These are phyloP conservation scores for Centaurea solstitialis DNA, from an alignment of 129 eudicot species.

Conservation along the genomic window DNA sequence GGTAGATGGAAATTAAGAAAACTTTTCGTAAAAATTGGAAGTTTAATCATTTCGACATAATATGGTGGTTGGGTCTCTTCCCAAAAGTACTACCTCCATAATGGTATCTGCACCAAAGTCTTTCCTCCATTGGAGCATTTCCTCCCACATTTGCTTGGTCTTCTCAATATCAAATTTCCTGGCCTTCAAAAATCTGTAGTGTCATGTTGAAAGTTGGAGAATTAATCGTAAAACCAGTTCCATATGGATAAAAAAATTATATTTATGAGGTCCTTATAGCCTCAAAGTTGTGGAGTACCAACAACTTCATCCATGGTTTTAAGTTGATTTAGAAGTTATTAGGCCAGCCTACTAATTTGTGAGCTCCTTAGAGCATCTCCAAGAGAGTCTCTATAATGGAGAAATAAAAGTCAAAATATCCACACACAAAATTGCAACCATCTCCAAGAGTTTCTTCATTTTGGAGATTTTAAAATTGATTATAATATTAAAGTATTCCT, in stretches of 20 bases:
- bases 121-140: conserved; percentile 94
- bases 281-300: no score
- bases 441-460: no score
- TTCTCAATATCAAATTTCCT: conserved; percentile 91
- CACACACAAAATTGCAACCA: no score
- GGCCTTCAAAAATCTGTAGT: conserved; percentile 82
- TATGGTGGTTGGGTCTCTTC: not conserved
- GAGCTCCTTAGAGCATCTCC: no score
- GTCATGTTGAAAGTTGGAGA: not conserved
- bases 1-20: not conserved
- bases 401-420: no score
- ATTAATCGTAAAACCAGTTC: not conserved
- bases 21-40: not conserved
- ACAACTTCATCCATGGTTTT: no score
- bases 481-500: no score
- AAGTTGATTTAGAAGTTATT: no score
- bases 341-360: no score
- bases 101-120: conserved; percentile 89
- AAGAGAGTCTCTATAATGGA: no score
- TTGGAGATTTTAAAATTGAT: no score
- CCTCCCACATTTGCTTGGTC: conserved; percentile 95
- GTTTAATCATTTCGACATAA: not conserved
- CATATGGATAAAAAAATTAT: not conserved
- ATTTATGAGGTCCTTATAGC: not conserved
- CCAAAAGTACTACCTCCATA: conserved; percentile 67